Base-by-base conservation (phyloP, 1,284 basidiomycete genomes). In the Leccinum fallax region DNA sequence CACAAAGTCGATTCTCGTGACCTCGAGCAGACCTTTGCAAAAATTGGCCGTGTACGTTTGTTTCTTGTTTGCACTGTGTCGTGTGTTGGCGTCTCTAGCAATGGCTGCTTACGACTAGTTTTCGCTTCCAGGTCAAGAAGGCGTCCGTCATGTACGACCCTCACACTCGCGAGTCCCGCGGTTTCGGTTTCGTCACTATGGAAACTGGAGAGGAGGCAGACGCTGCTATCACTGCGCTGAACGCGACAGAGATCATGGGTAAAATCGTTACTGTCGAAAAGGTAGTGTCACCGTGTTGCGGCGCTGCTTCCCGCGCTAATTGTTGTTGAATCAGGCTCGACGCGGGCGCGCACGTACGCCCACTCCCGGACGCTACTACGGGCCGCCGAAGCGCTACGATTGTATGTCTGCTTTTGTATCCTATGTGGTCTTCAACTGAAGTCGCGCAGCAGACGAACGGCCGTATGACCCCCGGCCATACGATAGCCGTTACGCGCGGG, bases 131-230 rank as follows among this genome's bases (percentile, higher is more conserved):
- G 91, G 89, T 93, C 65, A 83, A 90, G 71, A 93, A 97, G 78
- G 92, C 92, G 48, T 92, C 94, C 63, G 90, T 98, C 77, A 98
- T 98, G 94, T 91, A 92, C 72, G 97, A 99, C 80, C 96, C 97
- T 30, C 97, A 98, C 80, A 90, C 92, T 64, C 90, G 94, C 71
- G 96, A 98, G 73, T 95, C 95, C 60, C 93, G 97, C 72, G 97
- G 96, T 43, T 98, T 99, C 71, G 97, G 94, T 52, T 99, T 99
- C 77, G 97, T 99, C 72, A 98, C 95, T 61, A 96, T 97, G 89
- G 93, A 94, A 74, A 84, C 85, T 40, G 76, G 72, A 49, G 93
- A 94, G 68, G 95, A 97, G 71, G 97, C 96, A 5, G 92, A 96
- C 59, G 91, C 92, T 55, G 94, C 93, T 57, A 89, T 98, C 68